These are phyloP conservation scores for Tephrocybe sp. DNA, from an alignment of 768 basidiomycete species.

Conservation along the genomic window DNA sequence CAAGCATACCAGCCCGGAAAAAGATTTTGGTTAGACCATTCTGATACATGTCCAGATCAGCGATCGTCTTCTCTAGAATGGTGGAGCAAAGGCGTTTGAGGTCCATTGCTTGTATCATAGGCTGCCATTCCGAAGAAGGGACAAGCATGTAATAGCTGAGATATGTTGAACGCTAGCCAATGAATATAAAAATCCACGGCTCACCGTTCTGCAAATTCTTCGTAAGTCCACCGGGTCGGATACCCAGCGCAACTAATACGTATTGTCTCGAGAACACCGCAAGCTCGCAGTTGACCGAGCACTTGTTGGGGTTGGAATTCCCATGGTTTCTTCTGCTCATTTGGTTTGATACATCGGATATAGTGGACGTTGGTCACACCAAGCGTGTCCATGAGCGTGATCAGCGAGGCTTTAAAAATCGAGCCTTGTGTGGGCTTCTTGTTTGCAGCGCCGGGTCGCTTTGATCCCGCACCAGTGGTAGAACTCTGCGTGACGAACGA, in stretches of 20 bases:
- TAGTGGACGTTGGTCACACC: conserved; percentile 98
- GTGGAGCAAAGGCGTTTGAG: conserved; percentile 77
- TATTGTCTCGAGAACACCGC: conserved; percentile 98
- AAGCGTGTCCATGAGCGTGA: conserved; percentile 95
- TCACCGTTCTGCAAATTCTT: conserved; percentile 96
- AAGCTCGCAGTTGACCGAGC: conserved; percentile 90
- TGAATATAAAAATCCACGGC: conserved; percentile 22
- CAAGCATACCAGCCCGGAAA: conserved; percentile 99
- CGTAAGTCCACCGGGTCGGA: conserved; percentile 97
- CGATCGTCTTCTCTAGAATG: conserved; percentile 85
- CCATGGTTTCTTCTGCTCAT: conserved; percentile 96
- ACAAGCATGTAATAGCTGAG: conserved; percentile 96
- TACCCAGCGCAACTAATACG: conserved; percentile 99
- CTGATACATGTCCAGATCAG: conserved; percentile 96
- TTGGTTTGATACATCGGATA: conserved; percentile 99
- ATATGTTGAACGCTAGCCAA: conserved; percentile 16
- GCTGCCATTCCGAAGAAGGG: conserved; percentile 81
- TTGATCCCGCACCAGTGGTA: conserved; percentile 36
- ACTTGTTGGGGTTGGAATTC: conserved; percentile 96
- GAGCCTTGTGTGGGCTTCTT: conserved; percentile 96
- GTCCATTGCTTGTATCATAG: conserved; percentile 80
- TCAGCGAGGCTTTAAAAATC: conserved; percentile 95
- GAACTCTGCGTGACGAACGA: conserved; percentile 59
- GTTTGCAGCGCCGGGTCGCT: conserved; percentile 64
- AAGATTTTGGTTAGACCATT: conserved; percentile 97